Evolutionary conservation across 257 asterid species (phyloP), one percentile per base, ranked within the genome.

Genomic region (Cruciata laevipes): DNA sequence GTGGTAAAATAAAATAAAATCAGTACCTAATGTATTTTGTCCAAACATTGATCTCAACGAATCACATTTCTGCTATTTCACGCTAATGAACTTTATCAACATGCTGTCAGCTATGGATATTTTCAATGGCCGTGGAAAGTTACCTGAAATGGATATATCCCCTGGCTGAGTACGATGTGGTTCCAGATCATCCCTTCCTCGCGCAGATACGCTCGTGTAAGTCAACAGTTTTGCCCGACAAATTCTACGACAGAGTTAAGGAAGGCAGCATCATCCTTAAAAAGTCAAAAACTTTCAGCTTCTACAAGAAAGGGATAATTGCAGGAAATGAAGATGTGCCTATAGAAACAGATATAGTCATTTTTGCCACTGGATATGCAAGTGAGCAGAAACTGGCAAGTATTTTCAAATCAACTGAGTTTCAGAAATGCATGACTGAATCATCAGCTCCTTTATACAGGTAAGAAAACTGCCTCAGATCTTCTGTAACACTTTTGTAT

Each of bases 91-190:
- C 64, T 27, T 12, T 59, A 59, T 9, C 6, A 27, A 55, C 9
- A 20, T 64, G 27, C 4, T 70, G 67, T 38, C 83, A 87, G 90
- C 84, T 82, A 2, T 71, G 84, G 87, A 78, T 87, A 63, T 83
- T 79, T 76, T 69, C 84, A 10, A 81, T 71, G 61, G 5, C 77
- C 24, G 74, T 75, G 6, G 90, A 84, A 69, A 74, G 63, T 55
- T 83, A 87, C 73, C 83, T 84, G 30, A 78, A 75, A 78, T 81
- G 90, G 87, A 75, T 32, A n/a, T 83, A 83, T 61, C 95, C 95
- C 18, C 74, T 87, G 72, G 77, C 72, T 67, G 72, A 79, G 61
- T 73, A 79, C 75, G 61, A 73, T 14, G 78, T 83, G 84, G 66
- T 84, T 25, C 90, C 89, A 0, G 77, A 81, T 1, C 87, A 83